phyloP scores from a whole-genome alignment of 768 basidiomycete genomes.

The Porphyrellus cyaneotinctus region DNA sequence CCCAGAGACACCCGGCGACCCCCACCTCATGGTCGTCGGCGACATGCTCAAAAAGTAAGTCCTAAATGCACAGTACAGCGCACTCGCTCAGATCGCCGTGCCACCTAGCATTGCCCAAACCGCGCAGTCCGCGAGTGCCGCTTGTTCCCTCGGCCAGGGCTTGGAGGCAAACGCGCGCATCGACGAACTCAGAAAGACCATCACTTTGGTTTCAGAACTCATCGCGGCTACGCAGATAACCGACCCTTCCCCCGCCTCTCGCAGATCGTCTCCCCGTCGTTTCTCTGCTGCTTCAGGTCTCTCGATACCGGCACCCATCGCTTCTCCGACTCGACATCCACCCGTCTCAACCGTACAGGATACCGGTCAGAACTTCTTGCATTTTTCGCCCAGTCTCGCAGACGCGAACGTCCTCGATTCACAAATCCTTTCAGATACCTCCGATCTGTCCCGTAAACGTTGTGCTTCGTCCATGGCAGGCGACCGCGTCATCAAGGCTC shows the following conservation, averaged over 20 bases:
- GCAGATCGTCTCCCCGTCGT: constrained; percentile 27
- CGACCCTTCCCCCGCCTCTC: constrained; percentile 32
- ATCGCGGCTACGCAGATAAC: constrained; percentile 42
- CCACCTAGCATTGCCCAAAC: constrained; percentile 54
- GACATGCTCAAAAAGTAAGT: constrained; percentile 54
- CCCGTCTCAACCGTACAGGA: constrained; percentile 20
- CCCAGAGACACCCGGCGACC: constrained; percentile 36
- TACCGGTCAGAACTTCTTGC: constrained; percentile 21
- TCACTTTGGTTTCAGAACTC: constrained; percentile 51
- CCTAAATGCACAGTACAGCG: background rate
- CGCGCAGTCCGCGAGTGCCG: constrained; percentile 52
- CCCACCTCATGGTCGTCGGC: constrained; percentile 48
- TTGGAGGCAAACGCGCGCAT: constrained; percentile 48
- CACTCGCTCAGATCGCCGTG: constrained; percentile 19
- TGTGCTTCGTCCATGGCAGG: constrained; percentile 46
- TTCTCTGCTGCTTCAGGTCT: constrained; percentile 15
- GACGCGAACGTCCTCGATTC: constrained; percentile 22
- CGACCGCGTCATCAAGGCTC: constrained; percentile 43
- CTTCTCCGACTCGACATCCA: constrained; percentile 22
- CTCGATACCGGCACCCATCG: constrained; percentile 36
- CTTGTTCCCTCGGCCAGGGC: constrained; percentile 45
- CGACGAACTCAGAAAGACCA: constrained; percentile 52
- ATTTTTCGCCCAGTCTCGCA: constrained; percentile 12
- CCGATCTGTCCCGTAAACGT: constrained; percentile 47
- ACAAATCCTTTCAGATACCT: constrained; percentile 26